Evolutionary conservation across 2,329 filamentous ascomycete genomes (phyloP).

Genomic region (Alternaria brassicae): DNA sequence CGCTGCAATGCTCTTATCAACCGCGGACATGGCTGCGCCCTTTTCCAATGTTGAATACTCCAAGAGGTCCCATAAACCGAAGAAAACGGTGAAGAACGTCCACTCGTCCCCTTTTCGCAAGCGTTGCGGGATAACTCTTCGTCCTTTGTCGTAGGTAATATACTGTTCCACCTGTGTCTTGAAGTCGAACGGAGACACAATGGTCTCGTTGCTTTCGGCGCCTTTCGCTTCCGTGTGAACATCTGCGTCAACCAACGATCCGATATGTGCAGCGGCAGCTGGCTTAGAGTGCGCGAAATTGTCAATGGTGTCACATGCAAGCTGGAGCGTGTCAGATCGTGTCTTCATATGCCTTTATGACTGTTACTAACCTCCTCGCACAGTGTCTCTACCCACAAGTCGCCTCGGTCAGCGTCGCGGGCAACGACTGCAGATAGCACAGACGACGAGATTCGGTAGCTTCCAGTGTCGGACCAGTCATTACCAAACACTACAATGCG

Average conservation of each 20-base stretch:
- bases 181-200: constrained; percentile 41
- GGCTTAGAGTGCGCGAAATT: constrained; percentile 48
- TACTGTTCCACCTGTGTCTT: constrained; percentile 49
- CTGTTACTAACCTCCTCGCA: constrained; percentile 47
- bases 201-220: constrained; percentile 25
- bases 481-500: constrained; percentile 51
- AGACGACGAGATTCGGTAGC: constrained; percentile 44
- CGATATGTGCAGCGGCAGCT: constrained; percentile 25
- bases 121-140: constrained; percentile 23
- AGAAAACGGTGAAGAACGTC: constrained; percentile 48
- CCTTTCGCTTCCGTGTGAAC: constrained; percentile 36
- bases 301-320: constrained; percentile 46
- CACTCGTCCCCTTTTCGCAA: constrained; percentile 34
- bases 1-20: constrained; percentile 43
- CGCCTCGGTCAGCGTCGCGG: constrained; percentile 41
- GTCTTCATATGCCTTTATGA: constrained; percentile 1
- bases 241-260: constrained; percentile 43
- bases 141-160: constrained; percentile 35
- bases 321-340: constrained; percentile 38
- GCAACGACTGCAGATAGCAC: constrained; percentile 25
- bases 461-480: constrained; percentile 50
- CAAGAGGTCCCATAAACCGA: constrained; percentile 49
- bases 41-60: constrained; percentile 42
- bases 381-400: constrained; percentile 47
- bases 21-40: constrained; percentile 36